A percentile compares a stretch with the other conserved stretches of the same genome.
Evolutionary conservation across 2,329 filamentous ascomycete genomes (phyloP).

Genomic region (Amauroascus verrucosus): DNA sequence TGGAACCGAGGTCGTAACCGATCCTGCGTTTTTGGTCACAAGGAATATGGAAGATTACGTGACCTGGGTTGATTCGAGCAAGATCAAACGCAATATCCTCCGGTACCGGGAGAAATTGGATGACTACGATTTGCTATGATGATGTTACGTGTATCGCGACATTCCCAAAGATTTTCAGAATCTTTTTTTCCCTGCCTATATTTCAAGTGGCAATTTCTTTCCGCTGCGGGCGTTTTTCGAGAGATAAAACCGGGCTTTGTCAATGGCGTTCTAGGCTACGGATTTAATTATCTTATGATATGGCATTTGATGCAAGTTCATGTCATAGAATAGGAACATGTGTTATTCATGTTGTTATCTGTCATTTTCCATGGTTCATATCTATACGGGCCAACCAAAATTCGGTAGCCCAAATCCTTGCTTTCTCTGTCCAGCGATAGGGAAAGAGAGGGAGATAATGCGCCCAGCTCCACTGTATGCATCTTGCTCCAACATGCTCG

Average conservation of each 20-base stretch:
- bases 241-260: neutral
- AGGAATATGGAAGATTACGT: conserved; percentile 91
- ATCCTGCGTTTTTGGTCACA: conserved; percentile 81
- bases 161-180: too few species aligned
- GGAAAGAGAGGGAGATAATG: neutral
- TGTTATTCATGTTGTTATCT: neutral
- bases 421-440: neutral
- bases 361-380: neutral
- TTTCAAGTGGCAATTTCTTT: too few species aligned
- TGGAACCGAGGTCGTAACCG: conserved; percentile 79
- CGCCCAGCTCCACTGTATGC: neutral
- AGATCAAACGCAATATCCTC: conserved; percentile 94
- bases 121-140: conserved; percentile 80
- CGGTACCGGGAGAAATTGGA: conserved; percentile 91
- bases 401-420: neutral
- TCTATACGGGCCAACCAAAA: neutral
- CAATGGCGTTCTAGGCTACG: neutral
- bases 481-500: neutral
- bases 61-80: conserved; percentile 90
- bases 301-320: neutral
- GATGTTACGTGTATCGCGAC: neutral
- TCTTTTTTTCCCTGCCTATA: too few species aligned
- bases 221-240: neutral
- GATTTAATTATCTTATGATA: neutral
- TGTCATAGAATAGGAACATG: too few species aligned